Base-by-base conservation (phyloP, 1,284 basidiomycete species). In the Fomitopsis schrenkii region DNA sequence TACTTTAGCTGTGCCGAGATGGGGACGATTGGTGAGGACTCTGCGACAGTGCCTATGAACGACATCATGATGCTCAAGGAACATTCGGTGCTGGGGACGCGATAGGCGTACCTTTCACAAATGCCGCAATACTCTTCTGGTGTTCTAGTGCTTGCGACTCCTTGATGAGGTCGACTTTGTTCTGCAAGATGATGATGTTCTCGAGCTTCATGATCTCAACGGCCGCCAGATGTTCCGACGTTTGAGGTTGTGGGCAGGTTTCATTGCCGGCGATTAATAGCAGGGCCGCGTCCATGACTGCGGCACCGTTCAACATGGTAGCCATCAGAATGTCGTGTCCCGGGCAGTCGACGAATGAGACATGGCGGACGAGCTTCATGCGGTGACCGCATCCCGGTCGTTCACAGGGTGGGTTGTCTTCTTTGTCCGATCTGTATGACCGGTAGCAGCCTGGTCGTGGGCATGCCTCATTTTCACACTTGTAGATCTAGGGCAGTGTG, bases 141-240 rank as follows among this genome's bases (percentile, higher is more conserved):
- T 98, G 95, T 74, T 97, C 95, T 57, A 94, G 76, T 7, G 95
- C 95, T 70, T 95, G 92, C 44, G 87, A 82, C 75, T 97, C 94
- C 75, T 95, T 92, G 74, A 97, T 97, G 67, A 97, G 75, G 79
- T 97, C 95, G 70, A 97, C 95, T 80, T 98, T 98, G 79, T 97
- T 97, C 74, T 98, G 97, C 54, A 99, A 79, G 66, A 98, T 98
- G 76, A 99, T 96, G 74, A 99, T 97, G 75, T 99, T 92, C 74
- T 98, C 88, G 65, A 98, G 84, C 78, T 97, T 97, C 95, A 99
- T 99, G 77, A 99, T 98, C 77, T 99, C 97, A 59, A 99, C 94
- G 5, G 97, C 97, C 36, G 97, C 97, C 62, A 99, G 79, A 83
- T 99, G 97, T 77, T 99, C 97, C 17, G 93, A 95, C 15, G 97